Evolutionary conservation across 1,284 basidiomycete species (phyloP).

Genomic region (Marasmius oreades): DNA sequence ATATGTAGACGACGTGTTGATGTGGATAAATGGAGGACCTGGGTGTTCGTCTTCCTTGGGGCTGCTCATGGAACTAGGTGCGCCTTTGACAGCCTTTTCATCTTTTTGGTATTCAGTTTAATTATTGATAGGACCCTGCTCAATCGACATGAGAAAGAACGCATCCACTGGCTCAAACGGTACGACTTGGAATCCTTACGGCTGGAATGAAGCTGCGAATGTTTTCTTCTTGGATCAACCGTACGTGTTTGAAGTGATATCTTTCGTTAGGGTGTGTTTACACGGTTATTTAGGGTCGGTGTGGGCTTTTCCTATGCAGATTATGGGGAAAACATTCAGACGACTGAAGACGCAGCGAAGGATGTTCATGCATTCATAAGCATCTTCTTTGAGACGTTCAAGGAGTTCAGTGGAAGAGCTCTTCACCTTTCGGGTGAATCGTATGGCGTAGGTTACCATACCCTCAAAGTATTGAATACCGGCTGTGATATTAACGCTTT

Average conservation of each 20-base stretch:
- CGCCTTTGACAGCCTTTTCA: constrained; percentile 6
- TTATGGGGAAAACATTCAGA: constrained; percentile 50
- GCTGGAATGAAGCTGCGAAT: constrained; percentile 68
- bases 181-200: constrained; percentile 60
- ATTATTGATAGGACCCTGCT: constrained; percentile 48
- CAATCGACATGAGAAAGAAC: constrained; percentile 45
- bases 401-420: constrained; percentile 58
- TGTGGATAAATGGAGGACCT: constrained; percentile 74
- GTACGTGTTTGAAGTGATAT: constrained; percentile 36
- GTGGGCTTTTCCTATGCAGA: constrained; percentile 49
- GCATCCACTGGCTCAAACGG: constrained; percentile 36
- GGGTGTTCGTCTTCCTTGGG: constrained; percentile 64
- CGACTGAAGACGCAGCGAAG: constrained; percentile 70
- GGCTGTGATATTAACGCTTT: neutral
- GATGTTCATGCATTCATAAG: constrained; percentile 70
- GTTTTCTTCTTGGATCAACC: constrained; percentile 74
- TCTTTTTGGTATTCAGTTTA: constrained; percentile 6
- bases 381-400: constrained; percentile 75
- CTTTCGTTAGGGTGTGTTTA: neutral
- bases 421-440: constrained; percentile 73
- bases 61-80: constrained; percentile 66
- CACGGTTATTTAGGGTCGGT: constrained; percentile 30
- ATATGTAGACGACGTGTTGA: constrained; percentile 55
- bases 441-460: constrained; percentile 44
- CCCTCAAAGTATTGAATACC: neutral